Conservation (phyloP, 495 filamentous ascomycete genomes). For the Barbatosphaeria neglecta region DNA sequence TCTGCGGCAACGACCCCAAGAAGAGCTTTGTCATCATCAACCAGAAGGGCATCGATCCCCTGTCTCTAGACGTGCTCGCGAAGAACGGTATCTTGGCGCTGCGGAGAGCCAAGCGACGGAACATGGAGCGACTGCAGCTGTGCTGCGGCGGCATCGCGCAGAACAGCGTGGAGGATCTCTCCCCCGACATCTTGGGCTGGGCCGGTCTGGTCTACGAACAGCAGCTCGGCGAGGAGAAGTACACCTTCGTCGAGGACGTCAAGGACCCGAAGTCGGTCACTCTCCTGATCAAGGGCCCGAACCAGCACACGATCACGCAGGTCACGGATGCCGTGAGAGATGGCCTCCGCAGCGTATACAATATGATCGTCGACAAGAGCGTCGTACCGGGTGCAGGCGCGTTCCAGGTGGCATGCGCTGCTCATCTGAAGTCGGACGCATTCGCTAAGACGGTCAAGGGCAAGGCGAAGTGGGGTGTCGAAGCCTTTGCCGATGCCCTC, state of each 20-base stretch:
- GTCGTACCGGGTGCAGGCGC: slow-evolving; percentile 92
- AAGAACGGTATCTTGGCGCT: slow-evolving; percentile 97
- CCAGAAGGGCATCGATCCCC: slow-evolving; percentile 97
- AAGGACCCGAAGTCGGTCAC: slow-evolving; percentile 99
- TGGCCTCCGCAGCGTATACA: slow-evolving; percentile 89
- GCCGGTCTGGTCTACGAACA: slow-evolving; percentile 95
- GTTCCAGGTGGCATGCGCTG: slow-evolving; percentile 89
- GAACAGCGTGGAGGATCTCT: slow-evolving; percentile 91
- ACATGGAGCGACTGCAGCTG: slow-evolving; percentile 96
- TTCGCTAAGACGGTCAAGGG: slow-evolving; percentile 87
- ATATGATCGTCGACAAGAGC: slow-evolving; percentile 93
- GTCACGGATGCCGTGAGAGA: slow-evolving; percentile 97
- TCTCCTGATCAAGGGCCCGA: slow-evolving; percentile 93
- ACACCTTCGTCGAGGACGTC: slow-evolving; percentile 95
- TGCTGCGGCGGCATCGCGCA: slow-evolving; percentile 83
- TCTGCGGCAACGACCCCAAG: slow-evolving; percentile 87
- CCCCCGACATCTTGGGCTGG: slow-evolving; percentile 86
- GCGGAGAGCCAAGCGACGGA: slow-evolving; percentile 87
- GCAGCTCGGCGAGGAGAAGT: slow-evolving; percentile 96
- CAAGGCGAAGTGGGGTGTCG: slow-evolving; percentile 91
- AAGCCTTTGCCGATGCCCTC: slow-evolving; percentile 88
- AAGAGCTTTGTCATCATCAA: slow-evolving; percentile 98
- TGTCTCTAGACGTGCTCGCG: slow-evolving; percentile 86
- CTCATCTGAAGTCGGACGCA: slow-evolving; percentile 71
- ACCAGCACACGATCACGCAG: slow-evolving; percentile 89